Conservation (phyloP, 2,329 filamentous ascomycete species). For the Fusarium penzigii region DNA sequence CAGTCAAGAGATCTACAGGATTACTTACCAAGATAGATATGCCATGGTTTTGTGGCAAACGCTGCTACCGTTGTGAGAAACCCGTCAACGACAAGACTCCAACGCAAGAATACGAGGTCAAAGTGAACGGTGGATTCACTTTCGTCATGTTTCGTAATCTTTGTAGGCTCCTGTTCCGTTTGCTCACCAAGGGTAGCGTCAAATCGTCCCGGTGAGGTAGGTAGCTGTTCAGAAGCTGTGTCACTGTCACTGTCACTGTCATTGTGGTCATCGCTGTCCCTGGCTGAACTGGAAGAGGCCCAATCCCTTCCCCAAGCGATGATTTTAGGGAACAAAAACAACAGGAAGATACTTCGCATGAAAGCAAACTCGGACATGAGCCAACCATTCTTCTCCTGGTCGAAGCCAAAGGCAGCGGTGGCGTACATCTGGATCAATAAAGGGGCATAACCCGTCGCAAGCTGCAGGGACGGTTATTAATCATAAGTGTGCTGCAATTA, state of each 20-base stretch:
- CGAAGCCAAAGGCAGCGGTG: slow-evolving; percentile 55
- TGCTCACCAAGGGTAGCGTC: slow-evolving; percentile 43
- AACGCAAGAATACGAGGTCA: slow-evolving; percentile 67
- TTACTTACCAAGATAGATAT: slow-evolving; percentile 61
- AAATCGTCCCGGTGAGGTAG: slow-evolving; percentile 41
- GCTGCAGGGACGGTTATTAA: slow-evolving; percentile 29
- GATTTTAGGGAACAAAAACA: slow-evolving; percentile 55
- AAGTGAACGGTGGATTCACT: slow-evolving; percentile 57
- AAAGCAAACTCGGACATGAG: slow-evolving; percentile 58
- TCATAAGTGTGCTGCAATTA: background rate
- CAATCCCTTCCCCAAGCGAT: slow-evolving; percentile 46
- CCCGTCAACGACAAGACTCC: slow-evolving; percentile 66
- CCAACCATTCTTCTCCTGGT: slow-evolving; percentile 56
- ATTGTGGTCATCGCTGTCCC: slow-evolving; percentile 4
- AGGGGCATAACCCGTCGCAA: slow-evolving; percentile 69
- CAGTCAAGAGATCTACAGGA: rapidly evolving
- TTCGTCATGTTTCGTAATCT: slow-evolving; percentile 28
- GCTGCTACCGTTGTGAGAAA: slow-evolving; percentile 62
- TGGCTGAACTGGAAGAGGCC: background rate
- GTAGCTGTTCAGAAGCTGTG: slow-evolving; percentile 24
- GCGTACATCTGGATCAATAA: slow-evolving; percentile 62
- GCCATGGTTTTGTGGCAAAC: slow-evolving; percentile 64
- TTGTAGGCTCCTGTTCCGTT: slow-evolving; percentile 47
- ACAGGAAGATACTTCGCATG: slow-evolving; percentile 55
- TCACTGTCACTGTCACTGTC: too few species aligned